These are phyloP conservation scores for Cladosporium colombiae DNA, from an alignment of 2,329 filamentous ascomycete species.

Conservation along the genomic window DNA sequence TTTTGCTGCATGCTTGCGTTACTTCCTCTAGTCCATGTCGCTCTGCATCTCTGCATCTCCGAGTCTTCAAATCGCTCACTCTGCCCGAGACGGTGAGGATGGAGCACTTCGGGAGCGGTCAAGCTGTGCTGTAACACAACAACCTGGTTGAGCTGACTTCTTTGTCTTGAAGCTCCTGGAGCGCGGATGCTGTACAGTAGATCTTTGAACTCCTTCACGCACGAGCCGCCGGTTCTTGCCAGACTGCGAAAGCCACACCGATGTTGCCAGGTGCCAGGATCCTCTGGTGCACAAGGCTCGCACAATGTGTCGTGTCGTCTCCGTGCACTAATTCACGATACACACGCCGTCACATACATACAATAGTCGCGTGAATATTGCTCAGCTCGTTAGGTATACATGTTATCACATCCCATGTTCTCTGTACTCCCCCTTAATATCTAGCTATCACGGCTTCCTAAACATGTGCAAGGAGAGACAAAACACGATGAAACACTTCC, in stretches of 20 bases:
- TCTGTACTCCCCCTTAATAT: neutral
- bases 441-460: neutral
- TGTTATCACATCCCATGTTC: neutral
- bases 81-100: neutral
- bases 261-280: neutral
- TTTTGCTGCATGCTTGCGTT: neutral
- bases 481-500: neutral
- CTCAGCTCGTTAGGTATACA: neutral
- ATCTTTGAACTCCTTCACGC: slow-evolving; percentile 1
- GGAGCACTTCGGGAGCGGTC: neutral
- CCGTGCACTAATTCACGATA: neutral
- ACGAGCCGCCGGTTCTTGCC: slow-evolving; percentile 10
- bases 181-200: slow-evolving; percentile 5
- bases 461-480: neutral
- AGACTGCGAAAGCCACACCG: neutral
- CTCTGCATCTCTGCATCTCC: neutral
- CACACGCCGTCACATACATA: neutral
- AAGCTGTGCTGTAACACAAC: neutral
- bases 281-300: neutral
- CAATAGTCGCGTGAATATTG: neutral
- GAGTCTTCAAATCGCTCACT: neutral
- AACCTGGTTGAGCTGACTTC: neutral
- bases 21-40: neutral
- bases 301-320: neutral
- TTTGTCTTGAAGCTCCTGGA: slow-evolving; percentile 2